These are phyloP conservation scores for Talaromyces borbonicus DNA, from an alignment of 495 filamentous ascomycete genomes.

Conservation along the genomic window DNA sequence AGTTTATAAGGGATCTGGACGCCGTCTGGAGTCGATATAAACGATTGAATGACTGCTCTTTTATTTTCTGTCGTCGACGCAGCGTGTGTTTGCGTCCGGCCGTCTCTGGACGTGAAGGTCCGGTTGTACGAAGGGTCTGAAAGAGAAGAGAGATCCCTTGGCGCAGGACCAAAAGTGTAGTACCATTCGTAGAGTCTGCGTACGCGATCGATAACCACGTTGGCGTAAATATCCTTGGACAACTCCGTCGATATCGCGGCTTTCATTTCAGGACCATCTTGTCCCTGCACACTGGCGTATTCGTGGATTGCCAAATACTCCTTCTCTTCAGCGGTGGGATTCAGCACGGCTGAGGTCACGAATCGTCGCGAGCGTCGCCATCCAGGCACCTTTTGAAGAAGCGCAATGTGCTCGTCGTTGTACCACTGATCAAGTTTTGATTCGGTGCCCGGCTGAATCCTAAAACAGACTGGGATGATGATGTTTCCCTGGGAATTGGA, in stretches of 20 bases:
- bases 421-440: conserved; percentile 58
- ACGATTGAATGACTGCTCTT: conserved; percentile 49
- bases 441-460: conserved; percentile 43
- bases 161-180: conserved; percentile 67
- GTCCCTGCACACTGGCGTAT: conserved; percentile 52
- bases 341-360: conserved; percentile 43
- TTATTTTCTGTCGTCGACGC: conserved; percentile 31
- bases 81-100: conserved; percentile 39
- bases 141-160: conserved; percentile 50
- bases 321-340: conserved; percentile 35
- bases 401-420: conserved; percentile 57
- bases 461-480: conserved; percentile 50
- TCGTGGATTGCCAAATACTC: conserved; percentile 62
- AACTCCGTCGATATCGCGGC: conserved; percentile 50
- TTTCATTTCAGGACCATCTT: conserved; percentile 52
- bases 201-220: conserved; percentile 45
- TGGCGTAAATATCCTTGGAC: conserved; percentile 41
- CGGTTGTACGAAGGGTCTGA: conserved; percentile 22
- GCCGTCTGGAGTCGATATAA: conserved; percentile 56
- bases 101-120: conserved; percentile 45
- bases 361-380: conserved; percentile 64
- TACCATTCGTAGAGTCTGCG: conserved; percentile 58
- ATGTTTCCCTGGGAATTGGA: conserved; percentile 48
- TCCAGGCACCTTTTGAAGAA: conserved; percentile 62
- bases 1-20: conserved; percentile 59